phyloP scores from a whole-genome alignment of 139 green algal genomes.

The Volvox reticuliferus region DNA sequence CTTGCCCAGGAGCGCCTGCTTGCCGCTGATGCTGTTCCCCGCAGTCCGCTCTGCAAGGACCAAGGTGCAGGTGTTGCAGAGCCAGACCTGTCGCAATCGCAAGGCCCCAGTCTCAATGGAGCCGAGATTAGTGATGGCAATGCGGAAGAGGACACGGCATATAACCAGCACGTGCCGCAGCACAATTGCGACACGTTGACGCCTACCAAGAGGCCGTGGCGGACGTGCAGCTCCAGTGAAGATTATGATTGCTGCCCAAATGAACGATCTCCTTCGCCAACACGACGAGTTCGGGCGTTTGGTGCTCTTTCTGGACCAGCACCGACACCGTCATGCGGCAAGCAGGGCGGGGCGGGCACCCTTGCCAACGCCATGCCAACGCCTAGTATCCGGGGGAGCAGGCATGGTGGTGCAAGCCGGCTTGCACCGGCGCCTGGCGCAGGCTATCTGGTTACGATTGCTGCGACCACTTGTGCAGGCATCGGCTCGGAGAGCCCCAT shows the following conservation, averaged over 20 bases:
- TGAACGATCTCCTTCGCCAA: background rate
- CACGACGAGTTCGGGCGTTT: background rate
- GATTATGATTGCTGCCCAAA: background rate
- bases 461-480: background rate
- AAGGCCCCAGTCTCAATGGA: no score
- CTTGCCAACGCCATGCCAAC: background rate
- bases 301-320: background rate
- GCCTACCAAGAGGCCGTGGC: background rate
- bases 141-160: no score
- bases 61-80: no score
- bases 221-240: background rate
- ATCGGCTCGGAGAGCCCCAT: conserved; percentile 22
- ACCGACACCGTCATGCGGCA: background rate
- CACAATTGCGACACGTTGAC: background rate
- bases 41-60: no score
- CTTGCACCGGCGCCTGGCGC: background rate
- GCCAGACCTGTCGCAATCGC: no score
- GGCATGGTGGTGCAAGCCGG: background rate
- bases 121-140: no score
- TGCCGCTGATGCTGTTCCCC: no score
- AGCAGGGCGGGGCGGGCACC: background rate
- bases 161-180: no score
- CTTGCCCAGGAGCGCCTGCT: background rate
- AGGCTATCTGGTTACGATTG: background rate
- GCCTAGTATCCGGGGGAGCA: background rate